Evolutionary conservation across 495 filamentous ascomycete species (phyloP).

Genomic region (Talaromyces adpressus): DNA sequence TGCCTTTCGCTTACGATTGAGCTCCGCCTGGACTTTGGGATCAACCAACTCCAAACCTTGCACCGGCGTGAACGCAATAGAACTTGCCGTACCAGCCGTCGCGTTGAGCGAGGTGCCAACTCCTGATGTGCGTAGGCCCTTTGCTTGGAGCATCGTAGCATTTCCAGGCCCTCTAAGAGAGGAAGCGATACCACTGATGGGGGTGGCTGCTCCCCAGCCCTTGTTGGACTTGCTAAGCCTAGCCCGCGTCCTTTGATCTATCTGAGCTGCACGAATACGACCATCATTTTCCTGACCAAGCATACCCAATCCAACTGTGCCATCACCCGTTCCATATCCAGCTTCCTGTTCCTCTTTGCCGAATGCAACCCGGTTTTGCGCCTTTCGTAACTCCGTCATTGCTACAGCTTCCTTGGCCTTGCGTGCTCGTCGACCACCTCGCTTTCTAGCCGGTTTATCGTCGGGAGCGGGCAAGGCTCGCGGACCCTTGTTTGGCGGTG

Average conservation of each 20-base stretch:
- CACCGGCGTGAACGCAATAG: slow-evolving; percentile 86
- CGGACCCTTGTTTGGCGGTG: slow-evolving; percentile 82
- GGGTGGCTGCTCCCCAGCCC: slow-evolving; percentile 80
- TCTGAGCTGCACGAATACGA: slow-evolving; percentile 76
- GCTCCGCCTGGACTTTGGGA: slow-evolving; percentile 76
- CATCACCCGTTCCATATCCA: slow-evolving; percentile 82
- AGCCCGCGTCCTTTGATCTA: slow-evolving; percentile 88
- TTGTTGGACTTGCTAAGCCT: slow-evolving; percentile 93
- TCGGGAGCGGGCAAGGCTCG: slow-evolving; percentile 90
- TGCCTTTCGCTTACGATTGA: slow-evolving; percentile 81
- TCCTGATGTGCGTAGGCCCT: slow-evolving; percentile 68
- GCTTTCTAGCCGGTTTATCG: slow-evolving; percentile 90
- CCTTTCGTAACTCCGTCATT: slow-evolving; percentile 95
- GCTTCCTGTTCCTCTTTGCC: slow-evolving; percentile 94
- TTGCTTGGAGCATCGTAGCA: slow-evolving; percentile 59
- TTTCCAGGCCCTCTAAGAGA: slow-evolving; percentile 64
- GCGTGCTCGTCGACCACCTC: slow-evolving; percentile 82
- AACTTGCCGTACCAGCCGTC: slow-evolving; percentile 69
- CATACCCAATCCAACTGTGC: slow-evolving; percentile 89
- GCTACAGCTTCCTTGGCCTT: slow-evolving; percentile 96
- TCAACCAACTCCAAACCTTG: slow-evolving; percentile 95
- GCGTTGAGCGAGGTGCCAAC: slow-evolving; percentile 59
- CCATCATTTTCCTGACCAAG: slow-evolving; percentile 83
- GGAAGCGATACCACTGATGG: slow-evolving; percentile 57
- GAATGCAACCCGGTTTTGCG: slow-evolving; percentile 93